These are phyloP conservation scores for Senna siamea DNA, from an alignment of 306 rosid species.

Conservation along the genomic window DNA sequence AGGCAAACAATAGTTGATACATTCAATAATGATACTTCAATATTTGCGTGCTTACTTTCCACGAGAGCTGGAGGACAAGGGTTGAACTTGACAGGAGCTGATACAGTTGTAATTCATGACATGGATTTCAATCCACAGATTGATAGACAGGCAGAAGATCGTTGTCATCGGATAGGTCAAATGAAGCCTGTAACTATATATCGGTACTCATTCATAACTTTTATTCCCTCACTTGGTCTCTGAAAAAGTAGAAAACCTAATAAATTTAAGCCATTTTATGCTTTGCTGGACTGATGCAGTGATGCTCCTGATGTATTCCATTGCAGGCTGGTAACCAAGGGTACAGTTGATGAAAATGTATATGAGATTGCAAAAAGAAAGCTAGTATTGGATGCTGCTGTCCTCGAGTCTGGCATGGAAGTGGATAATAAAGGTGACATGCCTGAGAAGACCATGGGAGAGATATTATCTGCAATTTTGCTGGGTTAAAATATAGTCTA, in stretches of 20 bases:
- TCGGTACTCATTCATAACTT: conserved; percentile 54
- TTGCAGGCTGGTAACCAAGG: conserved; percentile 85
- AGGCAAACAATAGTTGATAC: conserved; percentile 95
- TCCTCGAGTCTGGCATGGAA: conserved; percentile 80
- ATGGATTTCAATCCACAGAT: conserved; percentile 99
- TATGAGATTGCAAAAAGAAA: conserved; percentile 97
- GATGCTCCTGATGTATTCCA: conserved; percentile 8
- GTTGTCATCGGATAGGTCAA: conserved; percentile 95
- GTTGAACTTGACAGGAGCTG: conserved; percentile 89
- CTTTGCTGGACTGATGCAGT: background rate
- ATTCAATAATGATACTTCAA: conserved; percentile 78
- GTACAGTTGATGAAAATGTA: conserved; percentile 91
- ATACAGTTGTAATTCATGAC: conserved; percentile 93
- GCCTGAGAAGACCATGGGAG: conserved; percentile 97
- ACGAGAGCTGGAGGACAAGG: conserved; percentile 99
- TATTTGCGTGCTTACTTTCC: conserved; percentile 95
- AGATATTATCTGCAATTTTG: conserved; percentile 85
- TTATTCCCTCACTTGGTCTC: conserved; percentile 13
- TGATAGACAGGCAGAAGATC: conserved; percentile 96
- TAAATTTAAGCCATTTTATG: conserved; percentile 18
- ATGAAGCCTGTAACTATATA: conserved; percentile 85
- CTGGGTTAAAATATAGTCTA: conserved; percentile 53
- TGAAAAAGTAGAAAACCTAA: background rate
- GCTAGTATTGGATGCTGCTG: conserved; percentile 93
- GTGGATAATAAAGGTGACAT: conserved; percentile 69